These are phyloP conservation scores for Xylaria sp. DNA, from an alignment of 2,329 filamentous ascomycete genomes.

Conservation along the genomic window DNA sequence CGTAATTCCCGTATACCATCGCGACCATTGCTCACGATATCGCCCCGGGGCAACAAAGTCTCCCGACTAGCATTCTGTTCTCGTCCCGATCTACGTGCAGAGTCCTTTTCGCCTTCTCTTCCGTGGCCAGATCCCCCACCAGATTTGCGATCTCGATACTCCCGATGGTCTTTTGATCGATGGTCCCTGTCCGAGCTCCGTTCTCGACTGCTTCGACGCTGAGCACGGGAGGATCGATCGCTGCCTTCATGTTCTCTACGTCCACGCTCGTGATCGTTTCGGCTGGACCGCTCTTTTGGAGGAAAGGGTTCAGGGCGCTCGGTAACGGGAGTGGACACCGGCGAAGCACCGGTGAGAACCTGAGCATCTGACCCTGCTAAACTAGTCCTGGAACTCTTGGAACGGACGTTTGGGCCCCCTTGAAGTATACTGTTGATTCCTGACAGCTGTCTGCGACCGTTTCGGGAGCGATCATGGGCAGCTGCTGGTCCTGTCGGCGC, in stretches of 20 bases:
- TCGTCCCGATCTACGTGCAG: conserved; percentile 45
- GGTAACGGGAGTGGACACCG: conserved; percentile 58
- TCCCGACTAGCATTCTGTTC: conserved; percentile 42
- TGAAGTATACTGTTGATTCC: conserved; percentile 69
- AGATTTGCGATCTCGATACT: conserved; percentile 46
- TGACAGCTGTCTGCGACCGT: conserved; percentile 63
- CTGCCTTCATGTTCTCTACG: conserved; percentile 56
- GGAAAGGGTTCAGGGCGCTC: conserved; percentile 60
- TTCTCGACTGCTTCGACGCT: conserved; percentile 62
- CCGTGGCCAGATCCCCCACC: conserved; percentile 41
- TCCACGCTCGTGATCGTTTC: conserved; percentile 51
- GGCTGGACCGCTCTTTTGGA: conserved; percentile 50
- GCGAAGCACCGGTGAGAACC: conserved; percentile 64
- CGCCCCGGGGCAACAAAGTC: conserved; percentile 37
- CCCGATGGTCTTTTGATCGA: conserved; percentile 50
- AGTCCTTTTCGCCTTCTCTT: conserved; percentile 47
- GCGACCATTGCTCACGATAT: conserved; percentile 42
- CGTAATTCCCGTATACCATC: conserved; percentile 46
- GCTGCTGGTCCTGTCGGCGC: conserved; percentile 50
- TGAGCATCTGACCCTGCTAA: conserved; percentile 66
- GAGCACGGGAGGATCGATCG: conserved; percentile 53
- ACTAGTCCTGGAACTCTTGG: conserved; percentile 53
- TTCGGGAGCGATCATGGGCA: conserved; percentile 49
- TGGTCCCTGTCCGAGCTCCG: conserved; percentile 59
- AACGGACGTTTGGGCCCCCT: conserved; percentile 52